Evolutionary conservation across 2,329 filamentous ascomycete genomes (phyloP).

Genomic region (Colletotrichum theobromicola): DNA sequence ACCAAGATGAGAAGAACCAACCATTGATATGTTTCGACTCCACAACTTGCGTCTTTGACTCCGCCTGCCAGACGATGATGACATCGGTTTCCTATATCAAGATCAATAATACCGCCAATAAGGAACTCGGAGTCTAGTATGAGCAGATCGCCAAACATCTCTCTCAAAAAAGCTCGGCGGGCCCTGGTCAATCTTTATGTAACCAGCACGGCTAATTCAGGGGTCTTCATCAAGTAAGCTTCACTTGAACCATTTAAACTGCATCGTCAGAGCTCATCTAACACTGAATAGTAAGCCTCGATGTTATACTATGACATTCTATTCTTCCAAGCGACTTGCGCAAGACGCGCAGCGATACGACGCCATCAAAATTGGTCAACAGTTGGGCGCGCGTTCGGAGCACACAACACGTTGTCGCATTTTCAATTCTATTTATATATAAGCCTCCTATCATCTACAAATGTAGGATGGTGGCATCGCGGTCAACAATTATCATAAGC

Average conservation of each 20-base stretch:
- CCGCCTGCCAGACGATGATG: background rate
- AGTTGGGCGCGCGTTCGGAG: background rate
- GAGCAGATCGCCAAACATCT: background rate
- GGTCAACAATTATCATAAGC: background rate
- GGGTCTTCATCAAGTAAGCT: background rate
- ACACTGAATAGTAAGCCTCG: accelerated
- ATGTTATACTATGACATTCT: accelerated
- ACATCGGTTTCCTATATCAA: background rate
- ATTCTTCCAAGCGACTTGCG: too few relatives aligned
- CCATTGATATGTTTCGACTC: background rate
- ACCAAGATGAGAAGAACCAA: background rate
- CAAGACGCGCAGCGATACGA: too few relatives aligned
- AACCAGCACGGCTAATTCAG: background rate
- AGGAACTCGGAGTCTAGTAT: accelerated
- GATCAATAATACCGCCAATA: background rate
- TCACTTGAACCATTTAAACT: background rate
- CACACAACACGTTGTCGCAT: background rate
- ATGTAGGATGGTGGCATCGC: background rate
- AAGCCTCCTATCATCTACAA: background rate
- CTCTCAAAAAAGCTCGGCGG: background rate
- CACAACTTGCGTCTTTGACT: background rate
- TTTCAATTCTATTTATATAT: background rate
- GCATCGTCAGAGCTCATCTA: background rate
- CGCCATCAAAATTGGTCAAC: background rate
- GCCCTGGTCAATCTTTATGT: background rate